Conservation (phyloP, 768 basidiomycete species). For the Pleurotus djamor region DNA sequence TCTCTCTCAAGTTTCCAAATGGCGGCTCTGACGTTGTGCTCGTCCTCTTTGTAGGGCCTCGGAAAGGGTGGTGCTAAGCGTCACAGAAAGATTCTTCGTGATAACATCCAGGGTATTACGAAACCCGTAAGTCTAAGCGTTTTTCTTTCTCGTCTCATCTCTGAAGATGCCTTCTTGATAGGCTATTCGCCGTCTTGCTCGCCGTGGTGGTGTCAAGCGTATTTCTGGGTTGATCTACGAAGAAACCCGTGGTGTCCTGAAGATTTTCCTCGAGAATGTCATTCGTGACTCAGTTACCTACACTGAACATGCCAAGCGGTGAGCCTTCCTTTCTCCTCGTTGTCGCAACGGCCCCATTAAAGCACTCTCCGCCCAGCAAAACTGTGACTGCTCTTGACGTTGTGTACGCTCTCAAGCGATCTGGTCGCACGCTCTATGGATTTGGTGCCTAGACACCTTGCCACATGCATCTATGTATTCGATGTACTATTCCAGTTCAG, state of each 20-base stretch:
- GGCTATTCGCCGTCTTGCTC: constrained; percentile 77
- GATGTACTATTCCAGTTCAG: not conserved
- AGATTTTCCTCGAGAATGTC: constrained; percentile 69
- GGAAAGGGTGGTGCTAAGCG: constrained; percentile 81
- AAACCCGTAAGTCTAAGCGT: constrained; percentile 9
- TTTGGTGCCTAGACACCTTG: constrained; percentile 57
- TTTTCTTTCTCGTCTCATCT: not conserved
- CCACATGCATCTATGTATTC: not conserved
- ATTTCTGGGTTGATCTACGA: constrained; percentile 77
- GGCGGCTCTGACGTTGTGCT: not conserved
- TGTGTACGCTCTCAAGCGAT: constrained; percentile 72
- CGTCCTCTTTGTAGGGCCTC: constrained; percentile 47
- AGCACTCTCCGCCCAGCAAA: constrained; percentile 41
- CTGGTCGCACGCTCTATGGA: constrained; percentile 78
- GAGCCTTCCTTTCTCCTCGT: constrained; percentile 12
- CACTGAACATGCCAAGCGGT: constrained; percentile 91
- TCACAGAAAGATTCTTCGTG: constrained; percentile 78
- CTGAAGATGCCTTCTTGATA: constrained; percentile 47
- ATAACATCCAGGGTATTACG: constrained; percentile 71
- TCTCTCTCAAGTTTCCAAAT: not conserved
- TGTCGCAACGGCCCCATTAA: constrained; percentile 3
- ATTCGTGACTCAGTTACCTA: constrained; percentile 92
- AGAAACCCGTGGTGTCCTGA: constrained; percentile 80
- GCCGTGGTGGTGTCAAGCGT: constrained; percentile 84
- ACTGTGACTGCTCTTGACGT: constrained; percentile 88